phyloP scores from a whole-genome alignment of 2,329 filamentous ascomycete genomes.

The Cladosporium oxysporum region DNA sequence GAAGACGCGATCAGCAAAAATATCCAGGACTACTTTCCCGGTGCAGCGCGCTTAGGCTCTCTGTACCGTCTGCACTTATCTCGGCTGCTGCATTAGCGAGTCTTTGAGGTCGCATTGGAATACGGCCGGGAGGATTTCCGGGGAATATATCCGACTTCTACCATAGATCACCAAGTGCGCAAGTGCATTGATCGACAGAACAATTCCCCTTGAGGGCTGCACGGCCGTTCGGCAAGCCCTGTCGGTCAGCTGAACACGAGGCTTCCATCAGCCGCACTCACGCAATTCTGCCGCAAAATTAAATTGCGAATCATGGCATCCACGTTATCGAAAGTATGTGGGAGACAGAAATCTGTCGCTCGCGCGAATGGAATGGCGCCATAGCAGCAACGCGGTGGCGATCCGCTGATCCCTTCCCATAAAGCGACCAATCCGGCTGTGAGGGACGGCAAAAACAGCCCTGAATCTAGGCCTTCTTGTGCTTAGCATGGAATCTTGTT shows the following conservation, averaged over 20 bases:
- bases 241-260: not conserved
- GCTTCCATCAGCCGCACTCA: not conserved
- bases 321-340: not conserved
- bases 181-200: not conserved
- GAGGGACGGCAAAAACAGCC: not conserved
- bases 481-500: not conserved
- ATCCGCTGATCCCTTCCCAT: not conserved
- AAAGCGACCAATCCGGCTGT: not conserved
- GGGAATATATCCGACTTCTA: not conserved
- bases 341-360: not conserved
- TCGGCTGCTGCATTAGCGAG: slow-evolving; percentile 1
- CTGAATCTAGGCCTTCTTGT: not conserved
- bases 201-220: not conserved
- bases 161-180: not conserved
- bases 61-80: not conserved
- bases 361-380: not conserved
- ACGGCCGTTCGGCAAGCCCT: not conserved
- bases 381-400: not conserved
- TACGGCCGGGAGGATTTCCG: not conserved
- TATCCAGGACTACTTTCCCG: not conserved
- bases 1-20: not conserved
- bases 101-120: not conserved
- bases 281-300: not conserved
- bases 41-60: not conserved
- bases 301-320: not conserved